These are phyloP conservation scores for Xylaria polymorpha DNA, from an alignment of 2,329 filamentous ascomycete genomes.

Conservation along the genomic window DNA sequence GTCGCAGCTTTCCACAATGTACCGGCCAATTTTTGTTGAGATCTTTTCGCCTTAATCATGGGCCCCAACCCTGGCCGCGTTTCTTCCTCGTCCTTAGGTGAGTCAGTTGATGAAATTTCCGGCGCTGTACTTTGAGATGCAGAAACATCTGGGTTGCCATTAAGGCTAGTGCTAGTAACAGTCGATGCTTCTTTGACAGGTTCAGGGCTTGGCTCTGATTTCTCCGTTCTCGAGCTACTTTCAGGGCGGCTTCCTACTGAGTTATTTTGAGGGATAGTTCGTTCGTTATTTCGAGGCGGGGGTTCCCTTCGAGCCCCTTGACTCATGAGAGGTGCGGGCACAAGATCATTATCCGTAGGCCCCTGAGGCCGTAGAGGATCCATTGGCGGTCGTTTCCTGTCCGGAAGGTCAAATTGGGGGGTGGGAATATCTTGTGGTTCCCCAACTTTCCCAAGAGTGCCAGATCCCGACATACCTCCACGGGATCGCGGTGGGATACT, in stretches of 20 bases:
- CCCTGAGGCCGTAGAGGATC: conserved; percentile 65
- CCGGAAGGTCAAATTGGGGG: conserved; percentile 64
- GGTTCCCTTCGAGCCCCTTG: conserved; percentile 61
- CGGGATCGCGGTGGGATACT: conserved; percentile 65
- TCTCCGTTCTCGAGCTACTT: conserved; percentile 51
- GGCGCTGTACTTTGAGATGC: conserved; percentile 43
- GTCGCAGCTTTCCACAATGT: conserved; percentile 84
- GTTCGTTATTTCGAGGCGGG: conserved; percentile 63
- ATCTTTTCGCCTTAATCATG: conserved; percentile 87
- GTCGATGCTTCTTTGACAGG: conserved; percentile 35
- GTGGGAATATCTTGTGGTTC: conserved; percentile 48
- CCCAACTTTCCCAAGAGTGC: conserved; percentile 54
- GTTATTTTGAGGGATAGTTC: conserved; percentile 61
- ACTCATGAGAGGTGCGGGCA: conserved; percentile 69
- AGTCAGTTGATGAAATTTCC: conserved; percentile 47
- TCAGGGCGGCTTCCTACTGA: conserved; percentile 52
- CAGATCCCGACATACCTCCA: conserved; percentile 59
- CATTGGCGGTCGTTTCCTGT: conserved; percentile 75
- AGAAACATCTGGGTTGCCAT: conserved; percentile 41
- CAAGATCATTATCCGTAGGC: conserved; percentile 62
- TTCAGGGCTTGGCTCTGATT: conserved; percentile 44
- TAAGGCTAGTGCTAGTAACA: conserved; percentile 29
- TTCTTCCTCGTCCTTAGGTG: conserved; percentile 51
- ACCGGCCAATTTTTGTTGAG: conserved; percentile 77
- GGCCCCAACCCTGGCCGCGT: conserved; percentile 82